These are phyloP conservation scores for Chiua virens DNA, from an alignment of 768 basidiomycete species.

Conservation along the genomic window DNA sequence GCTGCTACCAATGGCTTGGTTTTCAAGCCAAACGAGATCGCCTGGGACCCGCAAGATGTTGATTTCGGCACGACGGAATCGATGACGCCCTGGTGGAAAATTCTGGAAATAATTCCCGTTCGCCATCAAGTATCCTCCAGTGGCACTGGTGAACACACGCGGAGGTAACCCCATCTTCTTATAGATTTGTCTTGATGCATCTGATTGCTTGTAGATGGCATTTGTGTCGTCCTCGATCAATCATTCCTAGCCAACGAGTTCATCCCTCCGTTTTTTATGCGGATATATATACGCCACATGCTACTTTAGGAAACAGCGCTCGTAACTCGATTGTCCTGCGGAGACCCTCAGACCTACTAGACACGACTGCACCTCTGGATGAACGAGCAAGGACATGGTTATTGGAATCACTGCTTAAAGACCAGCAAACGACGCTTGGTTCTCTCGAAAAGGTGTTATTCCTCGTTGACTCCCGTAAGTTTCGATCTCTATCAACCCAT, in stretches of 20 bases:
- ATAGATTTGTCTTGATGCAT: no score
- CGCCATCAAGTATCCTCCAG: slow-evolving; percentile 2
- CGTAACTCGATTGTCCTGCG: not conserved
- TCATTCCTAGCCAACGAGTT: not conserved
- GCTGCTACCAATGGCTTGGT: not conserved
- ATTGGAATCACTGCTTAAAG: no score
- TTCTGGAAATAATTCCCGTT: not conserved
- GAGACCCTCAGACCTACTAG: not conserved
- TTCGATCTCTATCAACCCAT: not conserved
- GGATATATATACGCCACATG: not conserved
- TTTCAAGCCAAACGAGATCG: not conserved
- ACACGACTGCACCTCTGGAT: not conserved
- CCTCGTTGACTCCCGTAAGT: slow-evolving; percentile 5
- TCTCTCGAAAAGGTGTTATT: slow-evolving; percentile 4
- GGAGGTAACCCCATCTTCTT: not conserved
- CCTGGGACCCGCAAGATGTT: not conserved
- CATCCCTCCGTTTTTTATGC: not conserved
- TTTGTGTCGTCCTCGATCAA: not conserved
- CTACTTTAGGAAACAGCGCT: not conserved
- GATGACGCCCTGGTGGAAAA: not conserved
- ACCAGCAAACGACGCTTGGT: not conserved
- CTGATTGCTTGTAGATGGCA: not conserved
- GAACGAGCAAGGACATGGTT: not conserved
- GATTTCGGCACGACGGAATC: not conserved
- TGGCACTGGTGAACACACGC: not conserved